A percentile compares a stretch with the other conserved stretches of the same genome.
Conservation (phyloP, 495 filamentous ascomycete genomes). For the Penicillium mononematosum region DNA sequence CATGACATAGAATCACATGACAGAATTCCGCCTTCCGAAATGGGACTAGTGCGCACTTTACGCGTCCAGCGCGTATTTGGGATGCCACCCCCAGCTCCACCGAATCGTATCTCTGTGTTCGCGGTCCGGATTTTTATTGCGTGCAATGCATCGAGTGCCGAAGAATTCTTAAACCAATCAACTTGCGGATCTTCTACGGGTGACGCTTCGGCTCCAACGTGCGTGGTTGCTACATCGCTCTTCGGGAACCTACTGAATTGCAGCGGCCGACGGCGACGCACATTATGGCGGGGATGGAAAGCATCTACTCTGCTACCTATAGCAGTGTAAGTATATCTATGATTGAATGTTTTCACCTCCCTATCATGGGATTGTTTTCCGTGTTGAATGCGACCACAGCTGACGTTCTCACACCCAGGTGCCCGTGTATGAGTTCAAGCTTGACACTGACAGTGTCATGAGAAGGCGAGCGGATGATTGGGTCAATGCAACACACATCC, state of each 20-base stretch:
- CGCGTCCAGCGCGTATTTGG: conserved; percentile 26
- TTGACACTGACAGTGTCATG: conserved; percentile 81
- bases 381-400: not conserved
- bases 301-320: conserved; percentile 87
- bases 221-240: conserved; percentile 15
- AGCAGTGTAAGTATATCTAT: conserved; percentile 68
- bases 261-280: conserved; percentile 24
- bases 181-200: conserved; percentile 17
- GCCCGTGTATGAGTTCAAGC: conserved; percentile 85
- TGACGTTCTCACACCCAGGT: conserved; percentile 52
- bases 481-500: conserved; percentile 95
- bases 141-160: conserved; percentile 21
- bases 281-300: conserved; percentile 44
- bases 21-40: conserved; percentile 17
- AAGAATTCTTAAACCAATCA: conserved; percentile 16
- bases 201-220: conserved; percentile 16
- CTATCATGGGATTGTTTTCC: conserved; percentile 4
- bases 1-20: conserved; percentile 28
- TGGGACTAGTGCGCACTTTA: conserved; percentile 35
- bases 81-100: conserved; percentile 24
- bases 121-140: conserved; percentile 10
- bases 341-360: not conserved
- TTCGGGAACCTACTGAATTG: conserved; percentile 25
- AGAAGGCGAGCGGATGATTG: conserved; percentile 82
- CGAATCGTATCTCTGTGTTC: conserved; percentile 22